Conservation (phyloP, 805 yeast genomes). For the Candida jianshihensis region DNA sequence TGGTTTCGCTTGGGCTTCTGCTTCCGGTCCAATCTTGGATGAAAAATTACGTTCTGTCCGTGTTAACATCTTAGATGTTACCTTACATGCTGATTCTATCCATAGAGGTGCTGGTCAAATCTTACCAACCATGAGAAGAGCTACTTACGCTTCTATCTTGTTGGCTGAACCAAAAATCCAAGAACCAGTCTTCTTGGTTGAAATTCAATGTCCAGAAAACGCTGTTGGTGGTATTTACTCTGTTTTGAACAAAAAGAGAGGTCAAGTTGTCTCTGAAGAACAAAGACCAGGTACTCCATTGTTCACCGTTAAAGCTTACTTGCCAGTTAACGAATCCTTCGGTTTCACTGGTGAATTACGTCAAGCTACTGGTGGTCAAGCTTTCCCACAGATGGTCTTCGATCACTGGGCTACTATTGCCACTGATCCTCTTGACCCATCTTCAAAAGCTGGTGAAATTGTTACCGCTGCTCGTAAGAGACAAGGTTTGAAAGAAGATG, state of each 20-base stretch:
- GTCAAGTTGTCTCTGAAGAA: conserved; percentile 98
- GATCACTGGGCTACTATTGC: conserved; percentile 93
- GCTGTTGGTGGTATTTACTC: conserved; percentile 99
- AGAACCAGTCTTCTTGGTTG: conserved; percentile 99
- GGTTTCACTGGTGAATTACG: conserved; percentile 99
- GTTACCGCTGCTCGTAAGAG: conserved; percentile 78
- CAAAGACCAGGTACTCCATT: conserved; percentile 99
- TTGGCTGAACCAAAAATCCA: conserved; percentile 98
- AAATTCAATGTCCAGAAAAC: conserved; percentile 98
- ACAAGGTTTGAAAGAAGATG: conserved; percentile 93
- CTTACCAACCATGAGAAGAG: conserved; percentile 99
- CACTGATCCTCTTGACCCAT: conserved; percentile 90
- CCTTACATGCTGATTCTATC: conserved; percentile 99
- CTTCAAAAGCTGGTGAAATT: conserved; percentile 62
- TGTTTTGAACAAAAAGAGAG: conserved; percentile 98
- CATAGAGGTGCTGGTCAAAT: conserved; percentile 99
- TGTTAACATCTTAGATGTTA: conserved; percentile 97
- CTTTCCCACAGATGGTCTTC: conserved; percentile 99
- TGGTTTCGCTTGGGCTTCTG: conserved; percentile 99
- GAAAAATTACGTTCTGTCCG: conserved; percentile 95
- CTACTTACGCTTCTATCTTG: conserved; percentile 94
- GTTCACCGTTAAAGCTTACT: conserved; percentile 99
- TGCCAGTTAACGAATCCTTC: conserved; percentile 99
- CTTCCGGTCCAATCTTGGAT: conserved; percentile 98
- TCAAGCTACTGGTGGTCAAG: conserved; percentile 99